Evolutionary conservation across 2,329 filamentous ascomycete genomes (phyloP).

Genomic region (Exophiala mesophila): DNA sequence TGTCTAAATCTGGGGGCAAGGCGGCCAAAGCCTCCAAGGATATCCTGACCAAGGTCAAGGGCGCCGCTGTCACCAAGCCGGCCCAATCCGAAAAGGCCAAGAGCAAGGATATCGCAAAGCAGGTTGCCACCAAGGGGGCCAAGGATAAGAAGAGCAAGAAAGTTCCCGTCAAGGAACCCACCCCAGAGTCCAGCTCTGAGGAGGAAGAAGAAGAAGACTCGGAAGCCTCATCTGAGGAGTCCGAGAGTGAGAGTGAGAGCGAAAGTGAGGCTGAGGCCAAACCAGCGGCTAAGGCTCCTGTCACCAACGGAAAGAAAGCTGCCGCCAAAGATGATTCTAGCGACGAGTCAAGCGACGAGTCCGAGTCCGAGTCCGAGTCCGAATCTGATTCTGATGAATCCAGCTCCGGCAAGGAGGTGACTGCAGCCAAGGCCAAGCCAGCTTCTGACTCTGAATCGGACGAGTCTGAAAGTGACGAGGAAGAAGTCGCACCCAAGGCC

Average conservation of each 20-base stretch:
- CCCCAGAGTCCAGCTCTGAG: conserved; percentile 33
- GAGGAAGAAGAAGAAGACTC: conserved; percentile 37
- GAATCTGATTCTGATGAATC: conserved; percentile 28
- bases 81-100: conserved; percentile 41
- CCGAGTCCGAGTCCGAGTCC: conserved; percentile 31
- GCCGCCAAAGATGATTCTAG: conserved; percentile 29
- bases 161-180: conserved; percentile 39
- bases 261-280: conserved; percentile 30
- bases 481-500: conserved; percentile 23
- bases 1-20: conserved; percentile 38
- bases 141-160: conserved; percentile 41
- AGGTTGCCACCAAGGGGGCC: conserved; percentile 37
- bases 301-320: conserved; percentile 36
- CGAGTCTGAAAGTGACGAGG: conserved; percentile 31
- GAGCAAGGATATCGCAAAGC: conserved; percentile 42
- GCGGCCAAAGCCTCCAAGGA: conserved; percentile 37
- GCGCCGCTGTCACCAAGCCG: conserved; percentile 42
- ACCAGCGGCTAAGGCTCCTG: conserved; percentile 12
- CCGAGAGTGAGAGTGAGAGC: conserved; percentile 29
- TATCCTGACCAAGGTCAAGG: conserved; percentile 45
- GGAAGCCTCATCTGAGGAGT: conserved; percentile 31
- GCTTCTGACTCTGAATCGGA: conserved; percentile 21
- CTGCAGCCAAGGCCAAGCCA: conserved; percentile 14
- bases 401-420: conserved; percentile 21
- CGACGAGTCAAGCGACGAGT: conserved; percentile 34